phyloP scores from a whole-genome alignment of 2,329 filamentous ascomycete genomes.

The Colletotrichum salicis region DNA sequence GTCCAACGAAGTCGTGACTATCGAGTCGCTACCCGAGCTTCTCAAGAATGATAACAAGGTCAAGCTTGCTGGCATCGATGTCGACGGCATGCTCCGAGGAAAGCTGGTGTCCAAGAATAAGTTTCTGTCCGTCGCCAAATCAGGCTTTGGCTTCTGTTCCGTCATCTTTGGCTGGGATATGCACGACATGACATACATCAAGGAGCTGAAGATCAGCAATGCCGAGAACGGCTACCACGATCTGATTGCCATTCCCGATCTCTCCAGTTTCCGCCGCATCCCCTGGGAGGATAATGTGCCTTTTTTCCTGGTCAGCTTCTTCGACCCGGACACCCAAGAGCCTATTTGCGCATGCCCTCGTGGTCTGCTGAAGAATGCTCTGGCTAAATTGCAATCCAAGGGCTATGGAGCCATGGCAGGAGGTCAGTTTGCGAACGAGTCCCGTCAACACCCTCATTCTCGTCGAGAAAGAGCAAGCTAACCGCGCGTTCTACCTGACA shows the following conservation, averaged over 20 bases:
- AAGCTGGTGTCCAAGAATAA: slow-evolving; percentile 95
- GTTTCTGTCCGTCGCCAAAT: slow-evolving; percentile 83
- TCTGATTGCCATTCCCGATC: slow-evolving; percentile 82
- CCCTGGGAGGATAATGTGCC: slow-evolving; percentile 91
- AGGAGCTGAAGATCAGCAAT: slow-evolving; percentile 87
- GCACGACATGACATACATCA: slow-evolving; percentile 91
- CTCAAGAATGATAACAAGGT: slow-evolving; percentile 80
- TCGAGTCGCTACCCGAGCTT: slow-evolving; percentile 72
- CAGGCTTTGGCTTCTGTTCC: slow-evolving; percentile 92
- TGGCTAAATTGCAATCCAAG: slow-evolving; percentile 72
- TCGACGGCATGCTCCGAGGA: slow-evolving; percentile 86
- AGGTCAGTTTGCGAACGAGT: slow-evolving; percentile 64
- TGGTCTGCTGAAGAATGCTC: slow-evolving; percentile 75
- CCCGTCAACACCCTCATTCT: background rate
- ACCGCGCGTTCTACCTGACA: slow-evolving; percentile 48
- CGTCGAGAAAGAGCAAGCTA: background rate
- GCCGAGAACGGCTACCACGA: slow-evolving; percentile 91
- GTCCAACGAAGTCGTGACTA: slow-evolving; percentile 57
- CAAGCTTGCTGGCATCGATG: slow-evolving; percentile 88
- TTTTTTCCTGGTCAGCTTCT: slow-evolving; percentile 86
- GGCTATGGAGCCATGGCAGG: slow-evolving; percentile 91
- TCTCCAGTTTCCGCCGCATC: slow-evolving; percentile 81
- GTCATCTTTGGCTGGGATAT: slow-evolving; percentile 98
- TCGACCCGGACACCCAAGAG: slow-evolving; percentile 79
- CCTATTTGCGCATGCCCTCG: slow-evolving; percentile 83